These are phyloP conservation scores for Saccharum hybrid DNA, from an alignment of 202 grass and related monocot genomes.

Conservation along the genomic window DNA sequence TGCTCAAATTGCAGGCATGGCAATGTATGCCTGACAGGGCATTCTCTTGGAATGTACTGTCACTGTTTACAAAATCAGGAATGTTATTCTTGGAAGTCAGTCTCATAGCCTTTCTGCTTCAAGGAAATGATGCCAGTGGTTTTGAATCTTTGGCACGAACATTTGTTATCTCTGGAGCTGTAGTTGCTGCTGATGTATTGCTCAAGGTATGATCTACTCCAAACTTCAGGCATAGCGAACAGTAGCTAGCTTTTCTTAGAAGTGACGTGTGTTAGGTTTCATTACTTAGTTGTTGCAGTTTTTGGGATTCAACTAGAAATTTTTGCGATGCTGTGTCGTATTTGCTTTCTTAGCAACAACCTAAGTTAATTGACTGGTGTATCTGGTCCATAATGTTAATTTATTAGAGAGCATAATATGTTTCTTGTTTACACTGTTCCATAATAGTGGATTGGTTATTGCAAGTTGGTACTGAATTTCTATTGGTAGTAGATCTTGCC, in stretches of 20 bases:
- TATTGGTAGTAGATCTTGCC: slow-evolving; percentile 11
- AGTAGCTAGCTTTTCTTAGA: neutral
- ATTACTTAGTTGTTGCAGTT: neutral
- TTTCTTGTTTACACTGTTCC: neutral
- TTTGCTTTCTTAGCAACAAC: slow-evolving; percentile 11
- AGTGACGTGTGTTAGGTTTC: neutral
- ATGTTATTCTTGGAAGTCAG: slow-evolving; percentile 96
- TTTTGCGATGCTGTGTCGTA: neutral
- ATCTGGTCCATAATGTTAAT: neutral
- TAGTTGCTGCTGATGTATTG: slow-evolving; percentile 88
- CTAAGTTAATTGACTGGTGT: neutral
- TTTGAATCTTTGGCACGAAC: slow-evolving; percentile 84
- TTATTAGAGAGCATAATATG: slow-evolving; percentile 10
- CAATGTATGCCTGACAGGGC: slow-evolving; percentile 77
- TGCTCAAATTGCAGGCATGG: slow-evolving; percentile 66
- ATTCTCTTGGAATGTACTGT: slow-evolving; percentile 90
- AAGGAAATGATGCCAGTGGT: slow-evolving; percentile 90
- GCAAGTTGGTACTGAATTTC: neutral
- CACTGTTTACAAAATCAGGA: slow-evolving; percentile 86
- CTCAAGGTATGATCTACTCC: slow-evolving; percentile 71
- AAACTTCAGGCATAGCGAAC: slow-evolving; percentile 9
- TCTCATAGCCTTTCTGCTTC: slow-evolving; percentile 88
- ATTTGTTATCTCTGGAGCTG: slow-evolving; percentile 85
- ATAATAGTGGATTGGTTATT: neutral
- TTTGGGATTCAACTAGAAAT: neutral